Conservation (phyloP, 2,329 filamentous ascomycete genomes). For the Colletotrichum sp. region DNA sequence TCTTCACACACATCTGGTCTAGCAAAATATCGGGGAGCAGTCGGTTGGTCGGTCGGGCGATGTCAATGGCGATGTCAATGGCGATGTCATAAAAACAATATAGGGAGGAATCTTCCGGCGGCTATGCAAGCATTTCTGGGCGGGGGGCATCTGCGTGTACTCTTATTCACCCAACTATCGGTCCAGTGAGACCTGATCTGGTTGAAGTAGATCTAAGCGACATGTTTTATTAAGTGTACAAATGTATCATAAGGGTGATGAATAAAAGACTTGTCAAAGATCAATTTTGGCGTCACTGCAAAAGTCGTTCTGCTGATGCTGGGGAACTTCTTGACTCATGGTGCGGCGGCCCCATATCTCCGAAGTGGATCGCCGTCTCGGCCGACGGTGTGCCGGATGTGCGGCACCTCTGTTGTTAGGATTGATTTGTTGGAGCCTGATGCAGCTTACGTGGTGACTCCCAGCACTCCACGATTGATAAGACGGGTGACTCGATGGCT, state of each 20-base stretch:
- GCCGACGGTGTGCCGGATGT: not conserved
- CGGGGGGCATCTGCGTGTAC: not conserved
- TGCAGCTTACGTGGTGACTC: not conserved
- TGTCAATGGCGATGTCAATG: not conserved
- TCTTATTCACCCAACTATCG: not conserved
- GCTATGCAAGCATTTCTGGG: not conserved
- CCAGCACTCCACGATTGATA: not conserved
- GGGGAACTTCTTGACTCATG: not conserved
- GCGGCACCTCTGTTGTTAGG: not conserved
- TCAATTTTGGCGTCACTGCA: not conserved
- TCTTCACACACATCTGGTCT: not conserved
- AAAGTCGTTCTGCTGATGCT: no score
- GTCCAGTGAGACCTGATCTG: not conserved
- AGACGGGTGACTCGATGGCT: not conserved
- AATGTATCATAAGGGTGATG: not conserved
- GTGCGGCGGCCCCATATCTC: not conserved
- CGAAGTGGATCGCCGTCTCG: not conserved
- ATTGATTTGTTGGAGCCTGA: not conserved
- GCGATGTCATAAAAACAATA: not conserved
- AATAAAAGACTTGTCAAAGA: not conserved
- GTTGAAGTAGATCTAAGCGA: not conserved
- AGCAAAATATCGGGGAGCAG: not conserved
- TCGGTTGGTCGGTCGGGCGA: not conserved
- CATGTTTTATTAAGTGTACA: not conserved
- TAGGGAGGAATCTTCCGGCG: not conserved